Base-by-base conservation (phyloP, 495 filamentous ascomycete species). In the Lophiostoma macrostomum region DNA sequence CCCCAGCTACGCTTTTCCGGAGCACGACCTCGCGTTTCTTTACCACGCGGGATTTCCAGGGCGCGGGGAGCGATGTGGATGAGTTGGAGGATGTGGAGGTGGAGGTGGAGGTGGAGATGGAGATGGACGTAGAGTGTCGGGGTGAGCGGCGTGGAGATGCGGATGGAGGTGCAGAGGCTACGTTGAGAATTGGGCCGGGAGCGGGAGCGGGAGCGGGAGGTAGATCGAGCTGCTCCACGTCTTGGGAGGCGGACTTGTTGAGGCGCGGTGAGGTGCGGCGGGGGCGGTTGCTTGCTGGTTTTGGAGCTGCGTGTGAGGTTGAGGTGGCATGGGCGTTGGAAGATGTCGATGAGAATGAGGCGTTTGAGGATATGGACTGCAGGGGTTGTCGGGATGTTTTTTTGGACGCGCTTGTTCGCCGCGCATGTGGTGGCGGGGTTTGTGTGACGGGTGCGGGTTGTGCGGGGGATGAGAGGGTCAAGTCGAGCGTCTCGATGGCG, bases 1-100 rank as follows among this genome's bases (percentile, higher is more conserved):
- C 28, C 22, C 68, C 68, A 23, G 56, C 63, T n/a, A 71, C 20
- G 40, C 57, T 63, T n/a, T 64, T 45, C 1, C 68, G 62, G 5
- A 71, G 58, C 8, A 42, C 32, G 40, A 71, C 59, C 23, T 44
- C 42, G 8, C 56, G 59, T 31, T 61, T 68, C 41, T 66, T 67
- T 41, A 38, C 46, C 50, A 23, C 16, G 14, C 41, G 51, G 0
- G 13, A 6, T 48, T 61, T 61, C 51, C 51, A 56, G 1, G 46
- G 18, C 13, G 58, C 47, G 4, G 53, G 40, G 16, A 53, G 40
- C 13, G 50, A 46, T 12, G 41, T 35, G 28, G 12, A 37, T 41
- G 54, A 51, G 38, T n/a, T 3, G 49, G 19, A 24, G 50, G 42
- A 7, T 50, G 51, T 10, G 57, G 63, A 0, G 60, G 60, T 10